Base-by-base conservation (phyloP, 768 basidiomycete genomes). In the Heimioporus sp. region DNA sequence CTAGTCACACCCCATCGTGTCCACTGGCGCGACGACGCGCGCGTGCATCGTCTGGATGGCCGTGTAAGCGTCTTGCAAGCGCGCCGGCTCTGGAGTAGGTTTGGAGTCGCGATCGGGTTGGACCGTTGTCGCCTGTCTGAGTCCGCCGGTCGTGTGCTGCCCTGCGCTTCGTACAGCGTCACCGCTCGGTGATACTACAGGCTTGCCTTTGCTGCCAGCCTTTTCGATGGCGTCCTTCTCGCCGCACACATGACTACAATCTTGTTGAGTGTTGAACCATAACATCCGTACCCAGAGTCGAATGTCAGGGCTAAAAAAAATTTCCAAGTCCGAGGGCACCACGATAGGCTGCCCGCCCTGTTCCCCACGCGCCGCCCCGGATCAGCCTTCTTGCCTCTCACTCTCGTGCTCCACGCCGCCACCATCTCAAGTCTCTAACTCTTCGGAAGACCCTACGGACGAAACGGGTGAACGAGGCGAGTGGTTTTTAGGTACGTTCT, bases 1-100 rank as follows among this genome's bases (percentile, higher is more conserved):
- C 50, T 78, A 78, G 44, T 89, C 83, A 59, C 92, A 92, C 1
- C 92, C 92, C 90, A 94, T 91, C 0, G 86, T 90, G 63, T 98
- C 96, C 1, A 97, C 96, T 0, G 96, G 93, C 0, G 95, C 94
- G 0, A 80, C 72, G 20, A 86, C 79, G 11, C 73, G 73, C 17
- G 82, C 72, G 17, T 91, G 79, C 91, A 94, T 94, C 46, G 76
- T 75, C 61, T 85, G 84, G 42, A 94, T 92, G 1, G 77, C 70
- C 28, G 79, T 78, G 60, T 92, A 95, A 4, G 76, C 77, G 54
- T 90, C 82, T 38, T 1, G 74, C 64, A 51, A 78, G 77, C 48
- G 73, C 76, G n/a, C 86, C 77, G 2, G 73, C 63, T 61, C 84
- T 89, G 3, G 64, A 61, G 64, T 86, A 89, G 57, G 4, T 17